Evolutionary conservation across 2,329 filamentous ascomycete genomes (phyloP).

Genomic region (Ascochyta pisi): DNA sequence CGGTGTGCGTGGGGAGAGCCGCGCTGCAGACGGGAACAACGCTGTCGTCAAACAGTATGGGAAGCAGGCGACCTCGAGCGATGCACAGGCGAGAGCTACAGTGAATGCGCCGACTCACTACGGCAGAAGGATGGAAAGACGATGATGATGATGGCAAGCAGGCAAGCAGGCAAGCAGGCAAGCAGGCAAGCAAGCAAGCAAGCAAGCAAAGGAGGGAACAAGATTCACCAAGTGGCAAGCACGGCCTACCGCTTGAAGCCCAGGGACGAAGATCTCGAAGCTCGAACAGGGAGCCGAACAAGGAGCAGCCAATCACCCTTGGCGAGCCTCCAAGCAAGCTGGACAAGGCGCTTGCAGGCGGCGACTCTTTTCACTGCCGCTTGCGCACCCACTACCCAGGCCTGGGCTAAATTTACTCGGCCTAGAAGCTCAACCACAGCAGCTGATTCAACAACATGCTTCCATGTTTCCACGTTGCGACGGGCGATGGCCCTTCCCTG

Average conservation of each 20-base stretch:
- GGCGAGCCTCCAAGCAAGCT: conserved; percentile 2
- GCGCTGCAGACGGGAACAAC: neutral
- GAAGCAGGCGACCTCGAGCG: neutral
- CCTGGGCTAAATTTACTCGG: conserved; percentile 37
- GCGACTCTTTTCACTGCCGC: conserved; percentile 26
- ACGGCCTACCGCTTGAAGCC: conserved; percentile 4
- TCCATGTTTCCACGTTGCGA: conserved; percentile 25
- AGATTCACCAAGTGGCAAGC: conserved; percentile 15
- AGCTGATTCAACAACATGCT: conserved; percentile 20
- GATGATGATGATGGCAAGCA: neutral
- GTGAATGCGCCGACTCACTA: neutral
- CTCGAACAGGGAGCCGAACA: conserved; percentile 16
- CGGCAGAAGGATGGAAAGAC: neutral
- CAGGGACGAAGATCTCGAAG: conserved; percentile 30
- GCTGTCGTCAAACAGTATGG: neutral
- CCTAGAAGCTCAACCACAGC: conserved; percentile 16
- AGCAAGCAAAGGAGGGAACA: conserved; percentile 4
- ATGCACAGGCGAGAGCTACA: neutral
- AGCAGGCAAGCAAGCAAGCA: neutral
- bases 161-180: neutral
- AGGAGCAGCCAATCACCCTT: conserved; percentile 25
- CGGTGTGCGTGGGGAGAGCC: conserved; percentile 1
- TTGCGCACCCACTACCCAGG: conserved; percentile 29
- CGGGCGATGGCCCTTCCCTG: conserved; percentile 14
- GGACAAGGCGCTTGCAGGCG: conserved; percentile 31